phyloP scores from a whole-genome alignment of 108 stramenopile species.

The Cyclotella baltica region DNA sequence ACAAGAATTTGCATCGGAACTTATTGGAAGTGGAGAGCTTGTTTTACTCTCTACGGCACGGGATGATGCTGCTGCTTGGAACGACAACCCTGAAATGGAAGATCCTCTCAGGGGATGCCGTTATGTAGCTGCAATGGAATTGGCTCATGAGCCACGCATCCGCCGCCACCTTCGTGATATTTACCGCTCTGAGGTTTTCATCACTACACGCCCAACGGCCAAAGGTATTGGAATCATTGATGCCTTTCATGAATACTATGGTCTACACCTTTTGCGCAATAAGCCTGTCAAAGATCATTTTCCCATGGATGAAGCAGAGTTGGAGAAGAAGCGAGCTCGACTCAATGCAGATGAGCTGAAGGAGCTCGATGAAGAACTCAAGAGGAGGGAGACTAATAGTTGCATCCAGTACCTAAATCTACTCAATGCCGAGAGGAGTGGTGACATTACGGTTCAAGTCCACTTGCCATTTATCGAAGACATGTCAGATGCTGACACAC shows the following conservation, averaged over 20 bases:
- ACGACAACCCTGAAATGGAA: conserved; percentile 55
- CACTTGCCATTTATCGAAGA: conserved; percentile 68
- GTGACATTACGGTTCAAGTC: conserved; percentile 68
- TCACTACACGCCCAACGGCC: conserved; percentile 85
- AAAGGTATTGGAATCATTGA: conserved; percentile 83
- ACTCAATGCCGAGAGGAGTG: conserved; percentile 83
- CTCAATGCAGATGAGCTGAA: conserved; percentile 68
- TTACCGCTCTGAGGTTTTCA: conserved; percentile 68
- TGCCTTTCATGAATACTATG: conserved; percentile 89
- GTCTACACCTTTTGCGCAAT: conserved; percentile 80
- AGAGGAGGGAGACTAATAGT: conserved; percentile 64
- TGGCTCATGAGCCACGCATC: conserved; percentile 89
- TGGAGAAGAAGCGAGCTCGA: conserved; percentile 49
- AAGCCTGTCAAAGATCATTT: conserved; percentile 89
- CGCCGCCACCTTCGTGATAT: conserved; percentile 71
- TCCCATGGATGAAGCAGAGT: conserved; percentile 68
- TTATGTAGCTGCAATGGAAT: conserved; percentile 90
- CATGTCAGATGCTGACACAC: conserved; percentile 36
- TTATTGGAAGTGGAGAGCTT: conserved; percentile 86
- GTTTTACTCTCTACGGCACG: conserved; percentile 69
- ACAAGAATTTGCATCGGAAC: conserved; percentile 72
- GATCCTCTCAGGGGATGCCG: conserved; percentile 84
- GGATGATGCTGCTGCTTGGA: conserved; percentile 54
- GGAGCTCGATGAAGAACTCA: conserved; percentile 73
- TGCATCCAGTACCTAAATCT: conserved; percentile 85